Conservation (phyloP, 352 stramenopile species). For the Achlya hypogyna region DNA sequence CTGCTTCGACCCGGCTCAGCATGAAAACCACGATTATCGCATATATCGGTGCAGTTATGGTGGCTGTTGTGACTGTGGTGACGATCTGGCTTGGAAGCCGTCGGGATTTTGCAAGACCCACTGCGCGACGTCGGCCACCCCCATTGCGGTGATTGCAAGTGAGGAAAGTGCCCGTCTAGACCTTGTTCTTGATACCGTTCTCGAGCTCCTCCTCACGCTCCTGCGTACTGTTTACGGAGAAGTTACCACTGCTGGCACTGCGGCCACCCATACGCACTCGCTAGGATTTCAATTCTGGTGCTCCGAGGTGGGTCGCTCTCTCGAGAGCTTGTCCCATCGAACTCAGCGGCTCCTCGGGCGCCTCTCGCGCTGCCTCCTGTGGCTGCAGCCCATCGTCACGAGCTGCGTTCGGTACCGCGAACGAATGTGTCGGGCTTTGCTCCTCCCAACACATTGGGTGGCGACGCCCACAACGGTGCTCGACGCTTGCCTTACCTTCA, state of each 20-base stretch:
- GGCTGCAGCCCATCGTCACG: slow-evolving; percentile 62
- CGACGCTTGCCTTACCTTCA: slow-evolving; percentile 63
- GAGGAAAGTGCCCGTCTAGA: slow-evolving; percentile 28
- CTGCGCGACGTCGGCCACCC: slow-evolving; percentile 11
- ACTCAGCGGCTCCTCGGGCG: slow-evolving; percentile 49
- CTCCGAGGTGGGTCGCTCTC: slow-evolving; percentile 28
- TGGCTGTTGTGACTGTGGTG: slow-evolving; percentile 74
- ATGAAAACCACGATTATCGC: slow-evolving; percentile 72
- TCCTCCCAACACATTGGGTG: slow-evolving; percentile 29
- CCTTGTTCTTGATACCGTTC: slow-evolving; percentile 29
- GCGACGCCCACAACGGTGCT: slow-evolving; percentile 21
- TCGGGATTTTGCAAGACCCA: slow-evolving; percentile 48
- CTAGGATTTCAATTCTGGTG: slow-evolving; percentile 27
- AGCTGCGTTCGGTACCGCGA: slow-evolving; percentile 62
- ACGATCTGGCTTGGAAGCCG: slow-evolving; percentile 64
- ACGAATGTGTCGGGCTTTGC: slow-evolving; percentile 45
- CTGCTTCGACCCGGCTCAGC: slow-evolving; percentile 70
- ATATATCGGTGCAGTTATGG: slow-evolving; percentile 75
- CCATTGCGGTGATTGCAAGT: not conserved
- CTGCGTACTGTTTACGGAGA: not conserved
- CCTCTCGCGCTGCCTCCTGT: slow-evolving; percentile 46
- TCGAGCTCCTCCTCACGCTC: slow-evolving; percentile 33
- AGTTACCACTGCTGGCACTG: not conserved
- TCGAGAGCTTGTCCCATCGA: slow-evolving; percentile 31
- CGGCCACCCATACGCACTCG: slow-evolving; percentile 23